Conservation (phyloP, 1,139 yeast species). For the Hemisphaericaspora xylanilytica region DNA sequence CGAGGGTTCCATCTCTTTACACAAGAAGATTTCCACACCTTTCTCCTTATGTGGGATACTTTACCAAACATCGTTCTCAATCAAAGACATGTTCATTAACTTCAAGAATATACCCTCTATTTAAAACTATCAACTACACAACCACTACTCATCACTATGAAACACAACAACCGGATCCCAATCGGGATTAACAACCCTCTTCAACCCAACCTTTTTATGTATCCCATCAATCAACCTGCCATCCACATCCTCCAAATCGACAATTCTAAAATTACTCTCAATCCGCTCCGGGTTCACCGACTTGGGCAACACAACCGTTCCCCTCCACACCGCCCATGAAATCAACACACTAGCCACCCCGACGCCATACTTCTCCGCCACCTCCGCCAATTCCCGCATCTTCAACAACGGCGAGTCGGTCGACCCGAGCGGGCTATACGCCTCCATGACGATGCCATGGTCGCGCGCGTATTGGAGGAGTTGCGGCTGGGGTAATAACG, state of each 20-base stretch:
- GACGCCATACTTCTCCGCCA: slow-evolving; percentile 57
- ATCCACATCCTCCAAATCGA: slow-evolving; percentile 55
- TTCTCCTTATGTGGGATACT: too few species aligned
- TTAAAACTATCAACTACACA: too few species aligned
- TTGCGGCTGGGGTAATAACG: slow-evolving; percentile 68
- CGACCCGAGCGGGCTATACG: slow-evolving; percentile 81
- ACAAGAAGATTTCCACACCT: not conserved
- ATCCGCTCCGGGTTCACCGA: slow-evolving; percentile 63
- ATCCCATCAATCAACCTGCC: slow-evolving; percentile 47
- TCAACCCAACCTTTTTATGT: slow-evolving; percentile 40
- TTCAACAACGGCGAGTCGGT: slow-evolving; percentile 61
- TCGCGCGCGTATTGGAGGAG: slow-evolving; percentile 52
- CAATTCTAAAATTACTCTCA: slow-evolving; percentile 50
- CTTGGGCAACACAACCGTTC: slow-evolving; percentile 71
- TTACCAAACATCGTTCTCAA: too few species aligned
- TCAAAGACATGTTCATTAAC: too few species aligned
- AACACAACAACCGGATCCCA: slow-evolving; percentile 31
- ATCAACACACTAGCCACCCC: slow-evolving; percentile 62
- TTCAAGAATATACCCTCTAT: slow-evolving; percentile 1
- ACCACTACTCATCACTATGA: slow-evolving; percentile 9
- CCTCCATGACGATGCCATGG: slow-evolving; percentile 61
- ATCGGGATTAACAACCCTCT: slow-evolving; percentile 46
- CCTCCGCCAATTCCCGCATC: slow-evolving; percentile 43
- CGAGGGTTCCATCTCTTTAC: not conserved
- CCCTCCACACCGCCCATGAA: slow-evolving; percentile 73